Evolutionary conservation across 2,329 filamentous ascomycete genomes (phyloP).

Genomic region (Scedosporium aurantiacum): DNA sequence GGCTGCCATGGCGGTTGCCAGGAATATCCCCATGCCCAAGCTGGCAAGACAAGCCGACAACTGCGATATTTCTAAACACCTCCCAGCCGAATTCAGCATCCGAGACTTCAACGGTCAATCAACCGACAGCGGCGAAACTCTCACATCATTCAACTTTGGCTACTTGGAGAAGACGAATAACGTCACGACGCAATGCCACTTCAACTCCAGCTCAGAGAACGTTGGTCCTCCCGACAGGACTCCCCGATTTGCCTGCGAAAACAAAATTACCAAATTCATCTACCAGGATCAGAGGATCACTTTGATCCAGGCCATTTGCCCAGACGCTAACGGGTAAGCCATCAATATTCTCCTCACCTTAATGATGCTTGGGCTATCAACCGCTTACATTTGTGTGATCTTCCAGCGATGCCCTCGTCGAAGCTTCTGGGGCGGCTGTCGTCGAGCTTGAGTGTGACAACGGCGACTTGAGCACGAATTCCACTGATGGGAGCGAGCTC

Average conservation of each 20-base stretch:
- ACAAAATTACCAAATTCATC: conserved; percentile 30
- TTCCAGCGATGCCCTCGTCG: conserved; percentile 9
- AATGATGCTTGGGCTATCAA: not conserved
- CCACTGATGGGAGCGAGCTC: not conserved
- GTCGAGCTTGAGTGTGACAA: conserved; percentile 9
- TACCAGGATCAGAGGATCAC: conserved; percentile 25
- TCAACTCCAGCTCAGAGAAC: conserved; percentile 29
- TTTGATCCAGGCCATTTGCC: conserved; percentile 35
- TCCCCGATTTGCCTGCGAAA: conserved; percentile 31
- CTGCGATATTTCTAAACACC: not conserved
- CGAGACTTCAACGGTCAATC: conserved; percentile 23
- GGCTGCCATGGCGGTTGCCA: not conserved
- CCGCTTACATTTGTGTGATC: not conserved
- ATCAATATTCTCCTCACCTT: not conserved
- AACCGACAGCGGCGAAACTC: conserved; percentile 21
- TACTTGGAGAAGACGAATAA: conserved; percentile 29
- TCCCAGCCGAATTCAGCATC: conserved; percentile 28
- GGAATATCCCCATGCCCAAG: not conserved
- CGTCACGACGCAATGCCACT: conserved; percentile 29
- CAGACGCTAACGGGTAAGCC: conserved; percentile 24
- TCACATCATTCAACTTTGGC: conserved; percentile 25
- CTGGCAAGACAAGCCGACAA: not conserved
- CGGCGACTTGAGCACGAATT: not conserved
- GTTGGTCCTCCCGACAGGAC: conserved; percentile 19
- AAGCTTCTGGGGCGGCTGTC: conserved; percentile 11